A percentile compares a stretch with the other conserved stretches of the same genome.
These are phyloP conservation scores for Candolleomyces eurysporus DNA, from an alignment of 768 basidiomycete species.

Conservation along the genomic window DNA sequence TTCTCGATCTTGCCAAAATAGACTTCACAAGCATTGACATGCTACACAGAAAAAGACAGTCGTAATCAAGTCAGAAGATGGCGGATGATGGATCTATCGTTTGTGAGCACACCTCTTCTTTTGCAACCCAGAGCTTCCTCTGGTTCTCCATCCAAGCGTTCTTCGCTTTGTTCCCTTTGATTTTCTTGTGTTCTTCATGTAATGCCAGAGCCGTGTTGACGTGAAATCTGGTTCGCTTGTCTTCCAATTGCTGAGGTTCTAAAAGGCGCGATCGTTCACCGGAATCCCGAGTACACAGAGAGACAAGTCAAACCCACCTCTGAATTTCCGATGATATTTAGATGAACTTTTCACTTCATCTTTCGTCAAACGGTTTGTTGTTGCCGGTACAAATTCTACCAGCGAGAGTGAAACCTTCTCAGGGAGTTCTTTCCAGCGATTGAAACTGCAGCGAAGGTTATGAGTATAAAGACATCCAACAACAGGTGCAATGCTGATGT, in stretches of 20 bases:
- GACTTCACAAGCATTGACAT: too few relatives aligned
- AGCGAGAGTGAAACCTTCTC: background rate
- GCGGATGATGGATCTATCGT: too few relatives aligned
- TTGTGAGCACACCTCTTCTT: too few relatives aligned
- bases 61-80: too few relatives aligned
- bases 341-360: background rate
- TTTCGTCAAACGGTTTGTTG: background rate
- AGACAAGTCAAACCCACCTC: background rate
- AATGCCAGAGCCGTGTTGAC: background rate
- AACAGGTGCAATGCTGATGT: too few relatives aligned
- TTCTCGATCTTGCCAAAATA: too few relatives aligned
- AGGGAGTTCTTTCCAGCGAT: background rate
- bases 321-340: background rate
- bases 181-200: background rate
- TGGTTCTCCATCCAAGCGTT: background rate
- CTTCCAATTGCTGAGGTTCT: background rate
- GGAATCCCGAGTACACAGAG: background rate
- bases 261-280: background rate
- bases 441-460: background rate
- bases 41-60: too few relatives aligned
- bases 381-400: background rate
- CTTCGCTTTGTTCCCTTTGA: too few relatives aligned
- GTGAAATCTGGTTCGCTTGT: background rate
- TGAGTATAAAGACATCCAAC: background rate
- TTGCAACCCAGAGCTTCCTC: background rate